Evolutionary conservation across 495 filamentous ascomycete species (phyloP).

Genomic region (Penicillium fimorum): DNA sequence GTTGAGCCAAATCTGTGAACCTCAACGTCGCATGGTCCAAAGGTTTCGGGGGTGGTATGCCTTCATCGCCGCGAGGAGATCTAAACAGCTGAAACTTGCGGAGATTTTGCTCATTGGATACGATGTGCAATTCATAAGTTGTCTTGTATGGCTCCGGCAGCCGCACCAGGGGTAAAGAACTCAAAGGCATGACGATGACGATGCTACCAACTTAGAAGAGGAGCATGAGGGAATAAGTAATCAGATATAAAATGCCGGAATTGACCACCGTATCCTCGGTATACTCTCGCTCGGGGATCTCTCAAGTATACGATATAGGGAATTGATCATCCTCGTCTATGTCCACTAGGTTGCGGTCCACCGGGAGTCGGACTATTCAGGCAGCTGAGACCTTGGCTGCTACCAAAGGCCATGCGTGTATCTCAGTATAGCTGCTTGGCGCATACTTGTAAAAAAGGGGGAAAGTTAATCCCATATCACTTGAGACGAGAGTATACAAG

Average conservation of each 20-base stretch:
- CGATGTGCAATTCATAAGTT: constrained; percentile 19
- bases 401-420: neutral
- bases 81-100: constrained; percentile 23
- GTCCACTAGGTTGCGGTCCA: too few species aligned
- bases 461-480: neutral
- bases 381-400: constrained; percentile 4
- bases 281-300: neutral
- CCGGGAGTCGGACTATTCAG: neutral
- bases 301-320: neutral
- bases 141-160: constrained; percentile 28
- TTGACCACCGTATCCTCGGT: neutral
- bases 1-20: constrained; percentile 20
- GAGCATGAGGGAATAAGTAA: constrained; percentile 4
- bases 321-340: constrained; percentile 1
- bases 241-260: neutral
- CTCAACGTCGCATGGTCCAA: constrained; percentile 25
- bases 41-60: constrained; percentile 21
- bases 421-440: neutral
- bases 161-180: constrained; percentile 17
- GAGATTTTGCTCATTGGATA: constrained; percentile 16
- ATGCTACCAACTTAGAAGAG: neutral
- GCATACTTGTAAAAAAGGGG: neutral
- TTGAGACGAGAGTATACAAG: neutral
- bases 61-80: constrained; percentile 19
- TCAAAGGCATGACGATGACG: neutral